These are phyloP conservation scores for Lepidopterella palustris DNA, from an alignment of 495 filamentous ascomycete genomes.

Conservation along the genomic window DNA sequence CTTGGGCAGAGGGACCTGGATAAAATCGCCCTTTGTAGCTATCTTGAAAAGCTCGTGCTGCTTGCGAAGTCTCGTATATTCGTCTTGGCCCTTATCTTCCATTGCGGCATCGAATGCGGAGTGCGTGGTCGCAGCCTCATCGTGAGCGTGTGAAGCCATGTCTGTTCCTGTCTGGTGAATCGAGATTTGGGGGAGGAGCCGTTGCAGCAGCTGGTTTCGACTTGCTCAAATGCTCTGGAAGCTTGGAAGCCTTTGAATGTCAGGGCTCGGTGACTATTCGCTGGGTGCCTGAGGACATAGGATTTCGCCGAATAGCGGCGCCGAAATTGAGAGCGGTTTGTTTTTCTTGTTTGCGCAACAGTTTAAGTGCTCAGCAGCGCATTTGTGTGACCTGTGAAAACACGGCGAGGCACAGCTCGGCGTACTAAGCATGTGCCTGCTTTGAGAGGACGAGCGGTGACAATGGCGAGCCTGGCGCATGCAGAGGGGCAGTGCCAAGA, in stretches of 20 bases:
- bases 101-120: background rate
- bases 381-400: too few relatives aligned
- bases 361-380: too few relatives aligned
- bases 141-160: background rate
- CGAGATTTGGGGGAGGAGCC: background rate
- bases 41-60: slow-evolving; percentile 15
- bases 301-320: background rate
- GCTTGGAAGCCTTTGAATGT: background rate
- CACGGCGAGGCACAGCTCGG: too few relatives aligned
- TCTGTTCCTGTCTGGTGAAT: background rate
- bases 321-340: background rate
- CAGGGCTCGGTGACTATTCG: background rate
- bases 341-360: too few relatives aligned
- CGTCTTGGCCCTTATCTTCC: slow-evolving; percentile 1
- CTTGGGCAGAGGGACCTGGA: slow-evolving; percentile 6
- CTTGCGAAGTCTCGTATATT: background rate
- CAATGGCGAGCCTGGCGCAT: too few relatives aligned
- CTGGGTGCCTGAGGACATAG: background rate
- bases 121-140: background rate
- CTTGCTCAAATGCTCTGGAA: background rate
- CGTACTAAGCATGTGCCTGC: too few relatives aligned
- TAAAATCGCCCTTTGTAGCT: background rate
- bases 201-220: background rate
- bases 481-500: too few relatives aligned
- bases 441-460: too few relatives aligned